phyloP scores from a whole-genome alignment of 177 flowering plant species.

The Vitis hybrid region DNA sequence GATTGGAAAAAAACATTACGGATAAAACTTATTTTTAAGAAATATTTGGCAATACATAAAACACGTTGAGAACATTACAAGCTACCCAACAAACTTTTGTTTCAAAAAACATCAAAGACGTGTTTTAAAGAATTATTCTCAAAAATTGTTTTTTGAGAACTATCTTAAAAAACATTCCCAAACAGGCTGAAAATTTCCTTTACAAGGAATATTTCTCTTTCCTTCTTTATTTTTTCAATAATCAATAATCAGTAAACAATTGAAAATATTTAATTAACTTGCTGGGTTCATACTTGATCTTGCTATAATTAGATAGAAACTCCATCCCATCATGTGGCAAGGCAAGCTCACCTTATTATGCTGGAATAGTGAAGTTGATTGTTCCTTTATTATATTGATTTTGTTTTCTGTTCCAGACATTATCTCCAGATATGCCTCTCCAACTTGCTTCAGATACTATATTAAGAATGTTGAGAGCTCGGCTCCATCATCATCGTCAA shows the following conservation, averaged over 20 bases:
- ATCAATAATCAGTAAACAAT: background rate
- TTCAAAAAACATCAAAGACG: no score
- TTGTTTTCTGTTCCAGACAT: constrained; percentile 49
- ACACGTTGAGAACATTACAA: no score
- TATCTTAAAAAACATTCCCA: no score
- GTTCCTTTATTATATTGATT: background rate
- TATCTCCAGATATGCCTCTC: constrained; percentile 94
- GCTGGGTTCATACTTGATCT: background rate
- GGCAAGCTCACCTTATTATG: background rate
- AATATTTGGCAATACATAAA: no score
- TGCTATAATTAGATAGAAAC: background rate
- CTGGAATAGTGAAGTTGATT: background rate
- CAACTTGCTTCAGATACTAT: constrained; percentile 93
- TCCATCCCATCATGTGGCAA: background rate
- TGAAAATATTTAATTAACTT: background rate
- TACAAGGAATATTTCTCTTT: no score
- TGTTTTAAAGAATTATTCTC: no score
- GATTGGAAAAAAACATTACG: no score
- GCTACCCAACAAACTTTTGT: no score
- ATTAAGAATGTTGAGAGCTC: constrained; percentile 88
- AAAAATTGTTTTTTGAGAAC: no score
- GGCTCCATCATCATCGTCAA: constrained; percentile 85
- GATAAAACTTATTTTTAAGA: no score
- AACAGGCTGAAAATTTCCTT: no score
- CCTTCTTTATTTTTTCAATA: background rate